Base-by-base conservation (phyloP, 495 filamentous ascomycete species). In the Penicillium canescens region DNA sequence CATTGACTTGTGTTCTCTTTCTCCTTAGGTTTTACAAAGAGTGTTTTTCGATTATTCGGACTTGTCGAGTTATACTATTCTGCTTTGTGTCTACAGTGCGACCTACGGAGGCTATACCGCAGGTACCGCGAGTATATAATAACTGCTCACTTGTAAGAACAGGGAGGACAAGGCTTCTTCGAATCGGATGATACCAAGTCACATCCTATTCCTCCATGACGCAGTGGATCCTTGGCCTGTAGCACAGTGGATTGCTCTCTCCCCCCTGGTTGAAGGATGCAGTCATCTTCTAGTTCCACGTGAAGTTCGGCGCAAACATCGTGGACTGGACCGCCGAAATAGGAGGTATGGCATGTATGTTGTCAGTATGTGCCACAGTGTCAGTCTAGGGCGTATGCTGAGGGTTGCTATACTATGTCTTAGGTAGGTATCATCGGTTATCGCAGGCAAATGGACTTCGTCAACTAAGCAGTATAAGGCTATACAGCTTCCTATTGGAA, bases 151-250 rank as follows among this genome's bases (percentile, higher is more conserved):
- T 42, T 3, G 23, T 33, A 43, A 37, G 39, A n/a, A 51, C 39
- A 42, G 20, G 49, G 49, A 39, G 16, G 7, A 34, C 31, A 9
- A 16, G 11, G 14, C 40, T 16, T 14, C 49, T 41, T 51, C 49
- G 49, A 51, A 51, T 51, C 49, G 49, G 49, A 51, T 51, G 39
- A 51, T 51, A 51, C 42, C 31, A 23, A 43, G 23, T 51, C 18
- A 13, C 37, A 42, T 51, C 48, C 48, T 42, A 42, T 51, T 42
- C 48, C 16, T 35, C 31, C 28, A 35, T 51, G 31, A 51, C 33
- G 49, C 39, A 23, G 18, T 42, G 16, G 12, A 41, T 35, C 49
- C 49, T 13, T 51, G 40, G 20, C 12, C 26, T 13, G 49, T 51
- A 31, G 36, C 49, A 51, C 49, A 13, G 39, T 51, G 18, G 49